These are phyloP conservation scores for Yamadazyma triangularis DNA, from an alignment of 1,139 yeast species.

Conservation along the genomic window DNA sequence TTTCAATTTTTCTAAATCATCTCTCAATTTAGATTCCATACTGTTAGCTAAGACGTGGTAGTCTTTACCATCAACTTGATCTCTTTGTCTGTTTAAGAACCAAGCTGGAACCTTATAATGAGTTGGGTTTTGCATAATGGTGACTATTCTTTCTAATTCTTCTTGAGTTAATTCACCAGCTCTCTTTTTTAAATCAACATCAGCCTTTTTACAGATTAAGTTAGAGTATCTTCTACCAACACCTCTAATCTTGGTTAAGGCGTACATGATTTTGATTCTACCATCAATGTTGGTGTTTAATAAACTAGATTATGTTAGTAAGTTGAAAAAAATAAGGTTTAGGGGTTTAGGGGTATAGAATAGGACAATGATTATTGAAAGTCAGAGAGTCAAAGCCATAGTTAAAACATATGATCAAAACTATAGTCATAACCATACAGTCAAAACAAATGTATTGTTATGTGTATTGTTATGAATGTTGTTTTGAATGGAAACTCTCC, in stretches of 20 bases:
- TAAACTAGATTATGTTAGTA: slow-evolving; percentile 55
- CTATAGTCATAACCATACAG: no score
- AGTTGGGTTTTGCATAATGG: slow-evolving; percentile 99
- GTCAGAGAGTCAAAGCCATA: no score
- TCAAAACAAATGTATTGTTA: no score
- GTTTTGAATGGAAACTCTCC: no score
- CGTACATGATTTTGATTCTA: slow-evolving; percentile 99
- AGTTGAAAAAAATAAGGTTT: no score
- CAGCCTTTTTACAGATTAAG: slow-evolving; percentile 99
- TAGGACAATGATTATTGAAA: no score
- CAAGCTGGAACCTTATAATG: slow-evolving; percentile 99
- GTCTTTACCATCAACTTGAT: slow-evolving; percentile 98
- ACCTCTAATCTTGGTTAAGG: slow-evolving; percentile 99
- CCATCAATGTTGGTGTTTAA: slow-evolving; percentile 99
- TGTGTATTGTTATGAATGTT: no score
- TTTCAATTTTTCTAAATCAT: slow-evolving; percentile 99
- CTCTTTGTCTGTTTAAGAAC: slow-evolving; percentile 99
- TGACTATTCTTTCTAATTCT: slow-evolving; percentile 99
- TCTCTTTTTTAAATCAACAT: slow-evolving; percentile 96
- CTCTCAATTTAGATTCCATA: slow-evolving; percentile 99
- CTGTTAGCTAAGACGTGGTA: slow-evolving; percentile 98
- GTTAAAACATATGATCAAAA: no score
- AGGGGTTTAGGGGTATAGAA: no score
- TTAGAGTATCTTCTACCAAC: slow-evolving; percentile 99
- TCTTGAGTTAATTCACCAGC: slow-evolving; percentile 99